Base-by-base conservation (phyloP, 106 monocot genomes). In the Triglochin maritima region DNA sequence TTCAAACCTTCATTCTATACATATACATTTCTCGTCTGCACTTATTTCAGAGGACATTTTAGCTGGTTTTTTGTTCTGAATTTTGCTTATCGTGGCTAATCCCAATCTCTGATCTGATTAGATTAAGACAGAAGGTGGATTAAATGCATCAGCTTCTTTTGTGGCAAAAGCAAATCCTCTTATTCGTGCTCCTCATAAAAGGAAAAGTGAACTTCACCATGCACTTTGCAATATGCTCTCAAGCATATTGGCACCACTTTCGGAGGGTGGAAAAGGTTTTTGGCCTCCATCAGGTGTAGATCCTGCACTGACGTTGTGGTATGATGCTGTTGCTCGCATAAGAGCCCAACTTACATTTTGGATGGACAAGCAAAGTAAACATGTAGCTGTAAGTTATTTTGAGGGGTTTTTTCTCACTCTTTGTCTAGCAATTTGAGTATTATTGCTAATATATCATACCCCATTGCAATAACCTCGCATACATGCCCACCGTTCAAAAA, bases 301-400 rank as follows among this genome's bases (percentile, higher is more conserved):
- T 73, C 77, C 98, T 74, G 98, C 98, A 51, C 59, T 98, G 49
- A 84, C 76, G 49, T 63, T 98, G 14, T 98, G 98, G 98, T 92
- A 98, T 82, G 92, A 98, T 46, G 98, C 98, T 76, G 88, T 98
- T 77, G 76, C 80, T 67, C 80, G 86, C 68, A 89, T 92, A 54
- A 84, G 92, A 77, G 78, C 16, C 7, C 88, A 83, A 64, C 84
- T 98, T 46, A 84, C 86, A 77, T 76, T 84, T 77, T 98, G 98
- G 98, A 92, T 98, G 82, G 98, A 98, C 44, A 98, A 98, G 76
- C 88, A 91, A 64, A 98, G 88, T 74, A 98, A 98, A 63, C 98
- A 98, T 67, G 78, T 98, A 59, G 46, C 84, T 75, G 98, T 98
- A 76, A 79, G 86, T 54, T 66, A 66, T 53, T 50, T 51, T 66